Conservation (phyloP, 2,329 filamentous ascomycete genomes). For the Aureobasidium subglaciale region DNA sequence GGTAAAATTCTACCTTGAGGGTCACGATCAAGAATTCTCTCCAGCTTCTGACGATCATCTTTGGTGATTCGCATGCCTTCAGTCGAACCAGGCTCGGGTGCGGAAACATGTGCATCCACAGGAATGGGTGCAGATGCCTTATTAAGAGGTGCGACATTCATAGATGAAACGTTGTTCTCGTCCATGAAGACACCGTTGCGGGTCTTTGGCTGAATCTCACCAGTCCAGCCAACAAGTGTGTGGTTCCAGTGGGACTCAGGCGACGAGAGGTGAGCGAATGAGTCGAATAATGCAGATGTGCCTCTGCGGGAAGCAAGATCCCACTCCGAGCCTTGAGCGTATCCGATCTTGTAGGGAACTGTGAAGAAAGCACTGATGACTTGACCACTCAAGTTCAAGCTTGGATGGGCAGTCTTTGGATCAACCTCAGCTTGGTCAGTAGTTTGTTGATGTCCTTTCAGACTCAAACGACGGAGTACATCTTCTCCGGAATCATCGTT, state of each 20-base stretch:
- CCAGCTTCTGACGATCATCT: slow-evolving; percentile 64
- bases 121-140: slow-evolving; percentile 75
- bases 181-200: slow-evolving; percentile 21
- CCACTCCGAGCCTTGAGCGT: slow-evolving; percentile 49
- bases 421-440: slow-evolving; percentile 42
- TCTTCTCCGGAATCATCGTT: slow-evolving; percentile 34
- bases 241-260: slow-evolving; percentile 80
- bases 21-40: slow-evolving; percentile 64
- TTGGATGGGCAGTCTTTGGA: slow-evolving; percentile 49
- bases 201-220: slow-evolving; percentile 49
- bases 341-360: slow-evolving; percentile 54
- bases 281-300: slow-evolving; percentile 87
- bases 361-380: slow-evolving; percentile 59
- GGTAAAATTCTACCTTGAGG: slow-evolving; percentile 73
- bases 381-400: slow-evolving; percentile 52
- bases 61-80: slow-evolving; percentile 66
- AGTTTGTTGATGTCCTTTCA: slow-evolving; percentile 33
- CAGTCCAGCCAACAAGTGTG: slow-evolving; percentile 89
- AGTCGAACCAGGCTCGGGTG: slow-evolving; percentile 32
- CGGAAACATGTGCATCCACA: slow-evolving; percentile 50
- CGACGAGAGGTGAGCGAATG: slow-evolving; percentile 82
- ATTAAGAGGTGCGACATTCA: slow-evolving; percentile 52
- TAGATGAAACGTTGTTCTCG: slow-evolving; percentile 38
- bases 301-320: slow-evolving; percentile 71
- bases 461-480: slow-evolving; percentile 47